These are phyloP conservation scores for Naganishia kalamii DNA, from an alignment of 768 basidiomycete genomes.

Conservation along the genomic window DNA sequence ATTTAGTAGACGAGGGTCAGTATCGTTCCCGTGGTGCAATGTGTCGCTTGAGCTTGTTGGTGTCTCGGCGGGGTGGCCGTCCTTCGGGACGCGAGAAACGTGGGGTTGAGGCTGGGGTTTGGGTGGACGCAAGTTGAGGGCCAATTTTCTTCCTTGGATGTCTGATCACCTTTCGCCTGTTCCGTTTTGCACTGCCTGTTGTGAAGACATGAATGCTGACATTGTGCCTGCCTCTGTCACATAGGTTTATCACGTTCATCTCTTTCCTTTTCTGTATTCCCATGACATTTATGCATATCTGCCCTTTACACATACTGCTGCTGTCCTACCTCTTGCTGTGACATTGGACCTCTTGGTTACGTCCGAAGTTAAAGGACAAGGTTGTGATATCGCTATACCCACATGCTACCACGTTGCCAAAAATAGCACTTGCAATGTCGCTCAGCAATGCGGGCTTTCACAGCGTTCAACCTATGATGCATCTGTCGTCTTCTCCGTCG, in stretches of 20 bases:
- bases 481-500: too few relatives aligned
- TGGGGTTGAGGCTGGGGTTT: constrained; percentile 22
- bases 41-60: constrained; percentile 15
- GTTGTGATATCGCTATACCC: too few relatives aligned
- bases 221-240: not conserved
- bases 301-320: too few relatives aligned
- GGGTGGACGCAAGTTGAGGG: constrained; percentile 45
- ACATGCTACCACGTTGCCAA: too few relatives aligned
- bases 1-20: constrained; percentile 9
- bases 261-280: not conserved
- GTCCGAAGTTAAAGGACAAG: too few relatives aligned
- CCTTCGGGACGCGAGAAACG: constrained; percentile 4
- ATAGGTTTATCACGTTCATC: not conserved
- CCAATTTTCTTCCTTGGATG: constrained; percentile 48
- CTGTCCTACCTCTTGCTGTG: too few relatives aligned
- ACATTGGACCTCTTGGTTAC: too few relatives aligned
- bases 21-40: constrained; percentile 16
- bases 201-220: constrained; percentile 3
- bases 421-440: too few relatives aligned
- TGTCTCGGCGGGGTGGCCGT: constrained; percentile 1
- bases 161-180: constrained; percentile 36
- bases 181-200: not conserved
- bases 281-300: not conserved
- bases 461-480: too few relatives aligned
- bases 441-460: too few relatives aligned